phyloP scores from a whole-genome alignment of 192 early-diverging fungal species.

The Phycomyces blakesleeanus region DNA sequence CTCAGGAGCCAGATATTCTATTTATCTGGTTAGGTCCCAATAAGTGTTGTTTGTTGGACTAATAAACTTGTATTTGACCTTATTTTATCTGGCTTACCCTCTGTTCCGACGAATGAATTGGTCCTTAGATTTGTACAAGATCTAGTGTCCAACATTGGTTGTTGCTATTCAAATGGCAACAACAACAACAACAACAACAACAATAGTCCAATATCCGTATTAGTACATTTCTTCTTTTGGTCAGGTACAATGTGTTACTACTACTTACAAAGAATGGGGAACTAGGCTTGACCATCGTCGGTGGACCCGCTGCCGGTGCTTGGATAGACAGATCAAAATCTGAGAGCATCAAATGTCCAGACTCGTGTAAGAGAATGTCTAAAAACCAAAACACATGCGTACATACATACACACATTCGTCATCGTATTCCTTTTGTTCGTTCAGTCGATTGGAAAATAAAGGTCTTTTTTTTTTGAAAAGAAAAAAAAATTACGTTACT shows the following conservation, averaged over 20 bases:
- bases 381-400: no score
- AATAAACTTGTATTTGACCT: no score
- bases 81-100: slow-evolving; percentile 17
- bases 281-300: slow-evolving; percentile 59
- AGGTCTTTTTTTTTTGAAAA: no score
- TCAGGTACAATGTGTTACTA: no score
- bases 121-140: slow-evolving; percentile 68
- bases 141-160: slow-evolving; percentile 10
- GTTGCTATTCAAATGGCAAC: neutral
- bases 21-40: no score
- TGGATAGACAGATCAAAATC: slow-evolving; percentile 99
- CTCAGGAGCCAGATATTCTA: slow-evolving; percentile 37
- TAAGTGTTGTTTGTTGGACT: neutral
- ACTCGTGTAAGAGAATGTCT: slow-evolving; percentile 88
- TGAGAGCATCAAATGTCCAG: slow-evolving; percentile 95
- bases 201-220: neutral
- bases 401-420: no score
- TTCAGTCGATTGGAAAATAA: no score
- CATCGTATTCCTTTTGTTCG: no score
- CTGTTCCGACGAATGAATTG: slow-evolving; percentile 41
- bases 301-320: slow-evolving; percentile 72
- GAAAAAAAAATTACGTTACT: slow-evolving; percentile 51
- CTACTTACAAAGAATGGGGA: slow-evolving; percentile 54
- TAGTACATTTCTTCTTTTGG: neutral
- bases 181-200: neutral